Percentiles rank a stretch among this genome's conserved stretches.
Evolutionary conservation across 1,139 yeast genomes (phyloP).

Genomic region (Diutina catenulata): DNA sequence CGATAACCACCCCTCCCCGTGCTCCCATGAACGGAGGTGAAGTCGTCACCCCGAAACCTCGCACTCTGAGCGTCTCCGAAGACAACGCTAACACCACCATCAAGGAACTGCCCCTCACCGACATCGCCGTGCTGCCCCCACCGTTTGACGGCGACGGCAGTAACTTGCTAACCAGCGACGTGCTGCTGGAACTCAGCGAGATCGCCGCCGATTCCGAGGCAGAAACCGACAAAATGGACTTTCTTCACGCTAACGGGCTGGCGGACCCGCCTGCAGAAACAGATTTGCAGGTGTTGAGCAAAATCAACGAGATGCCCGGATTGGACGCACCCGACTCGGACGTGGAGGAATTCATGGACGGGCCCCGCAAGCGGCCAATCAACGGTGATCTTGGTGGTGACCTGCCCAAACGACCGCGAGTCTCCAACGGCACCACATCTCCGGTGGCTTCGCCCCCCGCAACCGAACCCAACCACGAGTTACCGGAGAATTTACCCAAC

Average conservation of each 20-base stretch:
- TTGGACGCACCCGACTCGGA: constrained; percentile 27
- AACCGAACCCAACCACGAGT: too few relatives aligned
- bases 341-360: constrained; percentile 5
- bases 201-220: constrained; percentile 64
- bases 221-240: constrained; percentile 69
- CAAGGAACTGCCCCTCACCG: constrained; percentile 27
- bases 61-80: constrained; percentile 1
- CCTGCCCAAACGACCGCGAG: not conserved
- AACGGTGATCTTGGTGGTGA: not conserved
- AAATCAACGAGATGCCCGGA: constrained; percentile 31
- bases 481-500: not conserved
- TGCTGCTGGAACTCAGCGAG: constrained; percentile 35
- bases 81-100: constrained; percentile 6
- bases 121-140: constrained; percentile 30
- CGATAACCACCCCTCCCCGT: too few relatives aligned
- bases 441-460: too few relatives aligned
- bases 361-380: not conserved
- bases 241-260: constrained; percentile 25
- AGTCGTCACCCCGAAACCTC: too few relatives aligned
- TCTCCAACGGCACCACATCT: too few relatives aligned
- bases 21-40: too few relatives aligned
- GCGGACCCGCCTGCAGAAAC: constrained; percentile 14
- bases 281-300: constrained; percentile 28
- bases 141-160: constrained; percentile 15
- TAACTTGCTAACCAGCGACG: not conserved